Evolutionary conservation across 1,284 basidiomycete genomes (phyloP).

Genomic region (Peniophora sp.): DNA sequence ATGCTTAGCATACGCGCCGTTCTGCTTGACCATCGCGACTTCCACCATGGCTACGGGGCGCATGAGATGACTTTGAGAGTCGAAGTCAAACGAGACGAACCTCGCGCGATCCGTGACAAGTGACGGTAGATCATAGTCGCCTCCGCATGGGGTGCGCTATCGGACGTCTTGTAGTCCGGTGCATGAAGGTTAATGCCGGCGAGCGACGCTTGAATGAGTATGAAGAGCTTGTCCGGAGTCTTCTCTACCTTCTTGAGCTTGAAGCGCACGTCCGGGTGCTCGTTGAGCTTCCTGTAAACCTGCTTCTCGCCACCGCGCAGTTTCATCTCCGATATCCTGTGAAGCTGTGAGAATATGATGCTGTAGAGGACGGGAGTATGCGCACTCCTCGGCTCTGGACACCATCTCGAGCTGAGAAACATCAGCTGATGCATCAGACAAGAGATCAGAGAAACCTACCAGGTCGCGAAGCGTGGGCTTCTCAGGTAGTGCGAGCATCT

Average conservation of each 20-base stretch:
- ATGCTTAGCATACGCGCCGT: constrained; percentile 57
- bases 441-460: constrained; percentile 31
- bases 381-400: constrained; percentile 61
- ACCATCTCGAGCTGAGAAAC: constrained; percentile 52
- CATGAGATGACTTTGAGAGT: background rate
- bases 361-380: constrained; percentile 3
- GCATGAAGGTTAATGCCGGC: constrained; percentile 61
- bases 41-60: constrained; percentile 53
- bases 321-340: constrained; percentile 57
- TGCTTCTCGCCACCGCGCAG: constrained; percentile 66
- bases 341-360: constrained; percentile 2
- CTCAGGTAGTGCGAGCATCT: constrained; percentile 52
- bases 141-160: constrained; percentile 66
- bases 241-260: constrained; percentile 59
- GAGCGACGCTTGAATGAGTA: constrained; percentile 68
- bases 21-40: constrained; percentile 53
- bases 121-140: constrained; percentile 62
- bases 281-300: constrained; percentile 59
- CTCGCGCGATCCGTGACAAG: constrained; percentile 56
- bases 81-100: constrained; percentile 26
- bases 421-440: constrained; percentile 3
- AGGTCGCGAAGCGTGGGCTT: constrained; percentile 52
- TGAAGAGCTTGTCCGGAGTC: constrained; percentile 61
- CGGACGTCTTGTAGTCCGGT: constrained; percentile 57
- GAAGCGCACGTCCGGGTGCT: constrained; percentile 67